Evolutionary conservation across 139 green algal species (phyloP), one percentile per base, ranked within the genome.

Genomic region (Nannochloris sp.): DNA sequence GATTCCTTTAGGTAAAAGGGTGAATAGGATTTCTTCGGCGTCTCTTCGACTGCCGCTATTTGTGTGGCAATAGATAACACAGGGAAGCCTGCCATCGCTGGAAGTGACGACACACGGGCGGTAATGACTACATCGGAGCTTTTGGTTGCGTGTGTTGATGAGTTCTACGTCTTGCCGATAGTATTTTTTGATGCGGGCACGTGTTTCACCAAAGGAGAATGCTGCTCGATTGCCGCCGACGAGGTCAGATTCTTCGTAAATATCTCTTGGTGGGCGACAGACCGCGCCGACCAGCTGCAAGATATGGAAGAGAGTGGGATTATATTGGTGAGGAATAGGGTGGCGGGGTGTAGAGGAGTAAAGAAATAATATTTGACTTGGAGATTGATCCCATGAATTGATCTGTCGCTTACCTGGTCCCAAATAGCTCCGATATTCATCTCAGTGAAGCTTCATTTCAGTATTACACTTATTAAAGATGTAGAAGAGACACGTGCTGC

Each of bases 31-130:
- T 64, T 96, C 90, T 60, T 94, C 86, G 0, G 85, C 81, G 60
- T 93, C 90, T 0, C 86, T 67, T 36, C 87, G 57, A 68, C 76
- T 89, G 64, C 90, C 90, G 64, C 80, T 90, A 76, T 97, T 97
- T 72, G 86, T 92, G 73, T 95, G 86, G 59, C 81, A 90, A 64
- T 96, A 94, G n/a, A 96, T 58, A 24, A 94, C 87, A 37, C 78
- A 86, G 0, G 89, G 89, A 25, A 79, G 72, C 30, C 58, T 63
- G 0, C 73, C 77, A 36, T 86, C 73, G 3, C 55, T 44, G 23
- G 71, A 72, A 6, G 57, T 56, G 3, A 78, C 60, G 1, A 78
- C 60, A 35, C 75, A 67, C 1, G 85, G 82, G 1, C 80, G 53
- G 67, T 80, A 90, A 62, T 93, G 87, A 58, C 78, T 89, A 75